Base-by-base conservation (phyloP, 2,329 filamentous ascomycete genomes). In the Pseudopithomyces chartarum region DNA sequence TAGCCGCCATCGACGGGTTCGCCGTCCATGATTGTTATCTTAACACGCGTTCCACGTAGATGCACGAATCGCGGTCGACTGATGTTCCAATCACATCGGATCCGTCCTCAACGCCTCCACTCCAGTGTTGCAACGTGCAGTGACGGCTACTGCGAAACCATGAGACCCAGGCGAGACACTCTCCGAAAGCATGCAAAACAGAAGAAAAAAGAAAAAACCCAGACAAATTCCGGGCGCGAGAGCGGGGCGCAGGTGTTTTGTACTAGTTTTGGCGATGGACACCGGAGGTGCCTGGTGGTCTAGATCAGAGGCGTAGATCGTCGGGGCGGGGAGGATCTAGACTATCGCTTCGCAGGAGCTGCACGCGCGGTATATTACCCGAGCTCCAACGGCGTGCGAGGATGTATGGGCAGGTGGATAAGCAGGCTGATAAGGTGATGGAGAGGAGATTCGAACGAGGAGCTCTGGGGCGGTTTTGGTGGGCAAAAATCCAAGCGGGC, bases 1-100 rank as follows among this genome's bases (percentile, higher is more conserved):
- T 75, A 75, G 2, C 69, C 65, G 39, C 56, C 54, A n/a, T 65
- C 63, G 44, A 26, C 34, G 11, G 19, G 7, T 22, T 49, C 44
- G 39, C 19, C 34, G 26, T 70, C 62, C 33, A 64, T 56, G 64
- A 69, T 69, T 44, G 57, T 59, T 52, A 62, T 56, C 57, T 56
- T 42, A 17, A 45, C 43, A 40, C 48, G 22, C 44, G 46, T 32
- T 56, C 49, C 12, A 34, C 42, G 19, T 33, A 22, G 29, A 42
- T 51, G 34, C 6, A 36, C 20, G 10, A 47, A 32, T 55, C 8
- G 22, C 46, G 26, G 26, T 19, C 42, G 20, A 38, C 23, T 34
- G 15, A 26, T n/a, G 11, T 33, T 40, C 4, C 40, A 43, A 26
- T 43, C 47, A 19, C 33, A 51, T 38, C 26, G 22, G 49, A 39